Evolutionary conservation across 1,284 basidiomycete genomes (phyloP), one percentile per base, ranked within the genome.

Genomic region (Coniferiporia sulphurascens): DNA sequence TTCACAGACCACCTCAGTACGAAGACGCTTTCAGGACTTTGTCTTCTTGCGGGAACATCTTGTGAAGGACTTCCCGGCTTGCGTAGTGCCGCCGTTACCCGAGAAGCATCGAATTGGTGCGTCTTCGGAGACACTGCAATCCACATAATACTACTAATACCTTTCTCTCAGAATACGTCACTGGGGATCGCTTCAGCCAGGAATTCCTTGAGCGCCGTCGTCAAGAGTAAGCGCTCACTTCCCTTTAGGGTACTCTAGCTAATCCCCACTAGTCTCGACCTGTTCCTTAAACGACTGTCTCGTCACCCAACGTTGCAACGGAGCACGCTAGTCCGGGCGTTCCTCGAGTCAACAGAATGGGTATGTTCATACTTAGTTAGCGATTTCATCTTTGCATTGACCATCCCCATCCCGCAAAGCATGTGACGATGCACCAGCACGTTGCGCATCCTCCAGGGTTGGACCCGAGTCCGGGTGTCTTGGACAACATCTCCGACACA

Each of bases 311-410:
- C 91, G 0, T 77, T 99, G n/a, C 94, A 97, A 70, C 81, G 96
- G 46, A 92, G 91, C 62, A 90, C 89, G 15, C 83, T 98, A 17
- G 80, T 97, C 19, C 85, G 91, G 21, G 91, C 91, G 51, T 99
- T 99, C 74, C 86, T 99, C 58, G 93, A 95, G 71, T 97, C 94
- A 10, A 90, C 90, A 44, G 95, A 99, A 93, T 99, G 96, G 96
- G 95, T 95, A 70, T 62, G 84, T 70, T 15, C 46, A 22, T 48
- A 22, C 43, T 46, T 38, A 13, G n/a, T 4, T 32, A 52, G 22
- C 54, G 41, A 10, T 46, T 46, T 59, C 52, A 64, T 36, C 34
- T 13, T 13, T 43, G 17, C 59, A 62, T 48, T 56, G 56, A 56
- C 38, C 53, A 41, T 27, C n/a, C 55, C 10, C 17, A 60, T 54